Evolutionary conservation across 116 monocot species (phyloP).

Genomic region (Phalaenopsis hybrid): DNA sequence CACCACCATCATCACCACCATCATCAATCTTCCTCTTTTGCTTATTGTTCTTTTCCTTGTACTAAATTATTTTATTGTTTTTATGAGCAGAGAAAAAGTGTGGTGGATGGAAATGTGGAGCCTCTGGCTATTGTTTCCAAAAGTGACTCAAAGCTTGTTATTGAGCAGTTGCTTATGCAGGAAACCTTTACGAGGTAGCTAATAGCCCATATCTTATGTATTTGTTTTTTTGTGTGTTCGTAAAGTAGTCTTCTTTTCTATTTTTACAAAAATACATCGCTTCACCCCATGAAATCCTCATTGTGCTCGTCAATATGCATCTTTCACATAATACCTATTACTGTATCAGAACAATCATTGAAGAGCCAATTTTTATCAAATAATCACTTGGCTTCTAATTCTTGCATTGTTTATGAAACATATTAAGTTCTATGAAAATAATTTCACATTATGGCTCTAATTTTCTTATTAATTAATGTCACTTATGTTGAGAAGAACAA

Average conservation of each 20-base stretch:
- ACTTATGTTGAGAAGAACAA: neutral
- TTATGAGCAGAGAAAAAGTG: constrained; percentile 11
- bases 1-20: neutral
- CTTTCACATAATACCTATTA: too few relatives aligned
- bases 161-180: constrained; percentile 46
- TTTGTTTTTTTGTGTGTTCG: neutral
- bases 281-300: neutral
- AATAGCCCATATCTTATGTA: neutral
- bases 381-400: neutral
- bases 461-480: constrained; percentile 2
- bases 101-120: constrained; percentile 4
- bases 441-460: neutral
- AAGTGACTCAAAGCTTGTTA: constrained; percentile 37
- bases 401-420: neutral
- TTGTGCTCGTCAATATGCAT: neutral
- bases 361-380: neutral
- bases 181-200: constrained; percentile 60
- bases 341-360: neutral
- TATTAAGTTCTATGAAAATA: constrained; percentile 1
- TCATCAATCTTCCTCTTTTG: neutral
- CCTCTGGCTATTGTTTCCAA: constrained; percentile 26
- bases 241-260: neutral
- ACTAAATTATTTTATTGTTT: neutral
- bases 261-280: neutral
- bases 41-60: neutral